phyloP scores from a whole-genome alignment of 768 basidiomycete species.

The Serpula lacrymans region DNA sequence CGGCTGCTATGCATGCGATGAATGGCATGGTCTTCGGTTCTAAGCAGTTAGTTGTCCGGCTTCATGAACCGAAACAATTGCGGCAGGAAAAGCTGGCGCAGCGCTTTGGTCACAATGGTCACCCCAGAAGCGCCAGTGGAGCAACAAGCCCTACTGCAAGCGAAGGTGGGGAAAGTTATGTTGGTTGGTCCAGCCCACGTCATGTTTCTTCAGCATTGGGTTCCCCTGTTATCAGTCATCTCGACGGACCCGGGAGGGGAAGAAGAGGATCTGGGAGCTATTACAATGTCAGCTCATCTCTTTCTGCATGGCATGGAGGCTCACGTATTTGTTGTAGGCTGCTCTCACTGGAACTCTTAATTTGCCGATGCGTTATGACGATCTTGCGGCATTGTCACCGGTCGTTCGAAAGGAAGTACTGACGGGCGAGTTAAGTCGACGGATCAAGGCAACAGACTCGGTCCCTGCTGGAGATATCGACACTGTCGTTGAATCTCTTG shows the following conservation, averaged over 20 bases:
- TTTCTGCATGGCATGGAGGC: constrained; percentile 1
- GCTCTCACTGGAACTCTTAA: constrained; percentile 78
- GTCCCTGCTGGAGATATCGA: constrained; percentile 59
- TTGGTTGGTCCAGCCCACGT: constrained; percentile 74
- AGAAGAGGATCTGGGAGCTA: constrained; percentile 85
- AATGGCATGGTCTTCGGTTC: constrained; percentile 68
- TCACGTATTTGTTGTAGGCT: constrained; percentile 48
- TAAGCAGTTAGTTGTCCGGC: constrained; percentile 79
- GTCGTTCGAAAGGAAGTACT: constrained; percentile 86
- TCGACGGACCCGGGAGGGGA: constrained; percentile 61
- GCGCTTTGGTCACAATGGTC: constrained; percentile 75
- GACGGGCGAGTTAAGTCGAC: constrained; percentile 76
- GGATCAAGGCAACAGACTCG: constrained; percentile 55
- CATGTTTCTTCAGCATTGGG: constrained; percentile 46
- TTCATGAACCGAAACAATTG: constrained; percentile 91
- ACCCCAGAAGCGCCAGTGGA: constrained; percentile 77
- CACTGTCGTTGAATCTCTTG: constrained; percentile 67
- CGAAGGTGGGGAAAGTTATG: constrained; percentile 75
- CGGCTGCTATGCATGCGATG: constrained; percentile 75
- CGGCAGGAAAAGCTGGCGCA: constrained; percentile 86
- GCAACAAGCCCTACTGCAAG: constrained; percentile 83
- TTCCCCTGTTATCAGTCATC: constrained; percentile 50
- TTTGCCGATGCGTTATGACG: constrained; percentile 84
- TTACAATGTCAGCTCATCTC: constrained; percentile 53
- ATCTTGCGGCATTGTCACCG: constrained; percentile 75